Evolutionary conservation across 108 stramenopile species (phyloP).

Genomic region (Epithemia pelagica): DNA sequence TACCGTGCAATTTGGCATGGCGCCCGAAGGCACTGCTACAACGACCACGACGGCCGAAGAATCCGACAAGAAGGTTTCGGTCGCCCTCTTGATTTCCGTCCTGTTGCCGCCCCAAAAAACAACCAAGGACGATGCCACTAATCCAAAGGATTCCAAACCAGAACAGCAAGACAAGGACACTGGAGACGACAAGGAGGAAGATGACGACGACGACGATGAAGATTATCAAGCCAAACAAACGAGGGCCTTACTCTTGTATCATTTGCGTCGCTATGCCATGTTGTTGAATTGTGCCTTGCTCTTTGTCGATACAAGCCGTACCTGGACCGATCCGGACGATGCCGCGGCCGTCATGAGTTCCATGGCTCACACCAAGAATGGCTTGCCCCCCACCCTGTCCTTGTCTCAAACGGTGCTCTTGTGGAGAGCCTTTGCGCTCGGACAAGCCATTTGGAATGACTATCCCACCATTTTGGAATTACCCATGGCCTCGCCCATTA

Average conservation of each 20-base stretch:
- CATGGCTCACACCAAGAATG: not conserved
- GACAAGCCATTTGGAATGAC: constrained; percentile 18
- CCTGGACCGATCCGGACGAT: not conserved
- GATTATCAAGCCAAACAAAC: constrained; percentile 53
- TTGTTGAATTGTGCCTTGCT: constrained; percentile 52
- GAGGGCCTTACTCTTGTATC: constrained; percentile 55
- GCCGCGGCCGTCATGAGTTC: not conserved
- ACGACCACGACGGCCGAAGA: constrained; percentile 7
- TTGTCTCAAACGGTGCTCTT: constrained; percentile 14
- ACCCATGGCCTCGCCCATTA: not conserved
- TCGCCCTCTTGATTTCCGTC: constrained; percentile 32
- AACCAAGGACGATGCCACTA: not conserved
- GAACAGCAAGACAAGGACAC: constrained; percentile 7
- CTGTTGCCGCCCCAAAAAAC: constrained; percentile 7
- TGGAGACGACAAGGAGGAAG: constrained; percentile 26
- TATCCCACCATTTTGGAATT: constrained; percentile 1
- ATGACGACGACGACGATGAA: constrained; percentile 13
- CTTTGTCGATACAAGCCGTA: constrained; percentile 29
- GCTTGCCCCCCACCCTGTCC: constrained; percentile 7
- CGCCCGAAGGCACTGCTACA: constrained; percentile 20
- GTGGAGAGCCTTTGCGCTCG: constrained; percentile 27
- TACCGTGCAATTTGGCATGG: constrained; percentile 37
- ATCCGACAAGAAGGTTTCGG: constrained; percentile 16
- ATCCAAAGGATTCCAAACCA: constrained; percentile 3
- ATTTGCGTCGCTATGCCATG: constrained; percentile 66